Evolutionary conservation across 164 flowering plant genomes (phyloP).

Genomic region (Sedum album): DNA sequence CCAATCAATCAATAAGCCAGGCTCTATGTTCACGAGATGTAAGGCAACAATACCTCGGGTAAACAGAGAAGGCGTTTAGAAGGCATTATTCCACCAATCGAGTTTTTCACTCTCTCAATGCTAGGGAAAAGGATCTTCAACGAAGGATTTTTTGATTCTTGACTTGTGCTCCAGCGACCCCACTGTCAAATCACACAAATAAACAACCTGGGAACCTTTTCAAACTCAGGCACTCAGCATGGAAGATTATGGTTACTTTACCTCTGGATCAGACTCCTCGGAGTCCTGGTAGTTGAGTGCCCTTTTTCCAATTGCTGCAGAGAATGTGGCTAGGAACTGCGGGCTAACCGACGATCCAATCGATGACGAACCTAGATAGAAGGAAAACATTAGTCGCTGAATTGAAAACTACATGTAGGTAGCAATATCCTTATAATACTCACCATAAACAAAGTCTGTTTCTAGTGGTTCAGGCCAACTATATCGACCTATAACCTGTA

Average conservation of each 20-base stretch:
- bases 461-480: constrained; percentile 73
- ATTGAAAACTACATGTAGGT: not conserved
- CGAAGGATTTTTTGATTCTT: constrained; percentile 64
- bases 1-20: no score
- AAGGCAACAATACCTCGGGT: constrained; percentile 53
- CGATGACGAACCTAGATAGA: constrained; percentile 60
- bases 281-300: constrained; percentile 47
- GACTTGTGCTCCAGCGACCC: constrained; percentile 79
- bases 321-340: constrained; percentile 76
- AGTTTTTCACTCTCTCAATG: constrained; percentile 62
- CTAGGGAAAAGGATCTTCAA: constrained; percentile 68
- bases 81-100: constrained; percentile 52
- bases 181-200: constrained; percentile 43
- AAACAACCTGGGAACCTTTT: not conserved
- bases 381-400: not conserved
- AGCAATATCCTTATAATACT: constrained; percentile 12
- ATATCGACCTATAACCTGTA: constrained; percentile 54
- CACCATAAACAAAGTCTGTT: constrained; percentile 74
- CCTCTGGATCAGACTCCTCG: constrained; percentile 95
- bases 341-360: constrained; percentile 68
- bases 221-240: not conserved
- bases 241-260: constrained; percentile 16
- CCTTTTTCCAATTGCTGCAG: constrained; percentile 78
- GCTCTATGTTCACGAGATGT: no score
- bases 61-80: constrained; percentile 68